These are phyloP conservation scores for Backusella sp. DNA, from an alignment of 192 early-diverging fungal species.

Conservation along the genomic window DNA sequence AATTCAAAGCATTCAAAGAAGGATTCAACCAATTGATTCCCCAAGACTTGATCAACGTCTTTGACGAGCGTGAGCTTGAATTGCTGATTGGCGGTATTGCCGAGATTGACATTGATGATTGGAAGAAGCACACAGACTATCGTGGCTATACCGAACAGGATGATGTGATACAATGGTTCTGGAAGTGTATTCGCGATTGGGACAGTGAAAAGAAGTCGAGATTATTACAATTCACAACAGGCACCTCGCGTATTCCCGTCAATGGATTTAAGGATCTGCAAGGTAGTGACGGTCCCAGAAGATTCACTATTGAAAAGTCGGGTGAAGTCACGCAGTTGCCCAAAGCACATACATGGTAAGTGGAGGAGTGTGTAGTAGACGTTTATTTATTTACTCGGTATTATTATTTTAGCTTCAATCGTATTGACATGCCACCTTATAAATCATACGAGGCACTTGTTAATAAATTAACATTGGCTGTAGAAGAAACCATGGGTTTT, in stretches of 20 bases:
- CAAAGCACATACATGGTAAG: constrained; percentile 91
- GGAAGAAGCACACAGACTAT: constrained; percentile 99
- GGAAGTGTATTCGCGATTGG: constrained; percentile 86
- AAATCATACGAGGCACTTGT: constrained; percentile 71
- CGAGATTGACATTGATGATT: constrained; percentile 97
- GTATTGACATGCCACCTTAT: constrained; percentile 95
- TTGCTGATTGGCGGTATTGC: constrained; percentile 95
- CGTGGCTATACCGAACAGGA: constrained; percentile 97
- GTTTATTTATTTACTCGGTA: neutral
- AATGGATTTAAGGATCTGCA: constrained; percentile 99
- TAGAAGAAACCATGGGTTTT: constrained; percentile 97
- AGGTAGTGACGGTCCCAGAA: constrained; percentile 91
- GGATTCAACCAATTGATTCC: constrained; percentile 97
- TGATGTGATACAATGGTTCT: constrained; percentile 95
- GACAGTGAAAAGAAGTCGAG: constrained; percentile 94
- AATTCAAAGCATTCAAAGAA: constrained; percentile 92
- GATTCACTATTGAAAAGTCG: constrained; percentile 95
- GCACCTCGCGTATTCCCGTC: constrained; percentile 96
- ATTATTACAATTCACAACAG: constrained; percentile 96
- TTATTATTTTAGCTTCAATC: constrained; percentile 74
- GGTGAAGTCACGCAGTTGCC: constrained; percentile 85
- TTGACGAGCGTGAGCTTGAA: constrained; percentile 97
- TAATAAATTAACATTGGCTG: constrained; percentile 69
- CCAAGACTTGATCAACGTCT: constrained; percentile 91
- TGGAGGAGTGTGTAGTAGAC: neutral